Conservation (phyloP, 148 eudicot species). For the Salicornia ramosissima region DNA sequence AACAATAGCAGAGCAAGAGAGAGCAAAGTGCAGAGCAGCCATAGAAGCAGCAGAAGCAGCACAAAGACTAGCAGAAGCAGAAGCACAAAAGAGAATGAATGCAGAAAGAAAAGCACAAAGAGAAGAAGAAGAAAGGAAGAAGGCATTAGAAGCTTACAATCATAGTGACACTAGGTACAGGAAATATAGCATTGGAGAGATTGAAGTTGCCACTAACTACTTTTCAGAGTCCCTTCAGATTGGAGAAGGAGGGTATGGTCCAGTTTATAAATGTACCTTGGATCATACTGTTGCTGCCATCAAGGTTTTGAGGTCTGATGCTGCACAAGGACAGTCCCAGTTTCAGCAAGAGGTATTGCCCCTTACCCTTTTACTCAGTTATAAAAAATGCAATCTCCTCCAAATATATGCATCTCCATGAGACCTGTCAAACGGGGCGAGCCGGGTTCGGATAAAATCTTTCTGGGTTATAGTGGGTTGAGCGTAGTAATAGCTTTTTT, state of each 20-base stretch:
- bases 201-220: conserved; percentile 56
- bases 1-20: conserved; percentile 55
- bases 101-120: conserved; percentile 45
- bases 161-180: conserved; percentile 49
- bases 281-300: conserved; percentile 73
- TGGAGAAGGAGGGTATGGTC: conserved; percentile 92
- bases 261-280: conserved; percentile 56
- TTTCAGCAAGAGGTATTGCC: conserved; percentile 67
- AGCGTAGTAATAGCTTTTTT: too few relatives aligned
- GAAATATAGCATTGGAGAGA: conserved; percentile 55
- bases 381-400: too few relatives aligned
- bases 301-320: conserved; percentile 74
- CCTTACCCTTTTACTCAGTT: too few relatives aligned
- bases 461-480: too few relatives aligned
- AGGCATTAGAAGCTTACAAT: conserved; percentile 27
- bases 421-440: too few relatives aligned
- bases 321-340: conserved; percentile 75
- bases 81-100: conserved; percentile 49
- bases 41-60: conserved; percentile 78
- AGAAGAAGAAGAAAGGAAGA: conserved; percentile 44
- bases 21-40: conserved; percentile 58
- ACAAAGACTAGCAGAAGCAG: conserved; percentile 57
- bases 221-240: conserved; percentile 51
- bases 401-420: too few relatives aligned
- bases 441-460: too few relatives aligned